A percentile compares a stretch with the other conserved stretches of the same genome.
phyloP scores from a whole-genome alignment of 768 basidiomycete species.

The Suillus bovinus region DNA sequence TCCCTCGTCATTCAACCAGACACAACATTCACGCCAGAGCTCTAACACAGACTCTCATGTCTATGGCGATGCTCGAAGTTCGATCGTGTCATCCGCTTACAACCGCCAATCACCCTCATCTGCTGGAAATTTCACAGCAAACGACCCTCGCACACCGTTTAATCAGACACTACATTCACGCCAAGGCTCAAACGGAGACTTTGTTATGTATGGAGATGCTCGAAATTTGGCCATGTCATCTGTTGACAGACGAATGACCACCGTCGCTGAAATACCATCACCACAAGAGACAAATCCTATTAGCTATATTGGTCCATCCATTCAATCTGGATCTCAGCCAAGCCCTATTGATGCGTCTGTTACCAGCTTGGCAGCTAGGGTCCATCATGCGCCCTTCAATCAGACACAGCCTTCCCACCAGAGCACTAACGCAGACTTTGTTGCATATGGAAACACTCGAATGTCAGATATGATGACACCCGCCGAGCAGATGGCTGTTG shows the following conservation, averaged over 20 bases:
- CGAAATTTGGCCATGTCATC: constrained; percentile 31
- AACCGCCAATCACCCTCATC: constrained; percentile 29
- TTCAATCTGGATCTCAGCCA: neutral
- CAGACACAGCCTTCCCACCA: constrained; percentile 15
- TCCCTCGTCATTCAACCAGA: neutral
- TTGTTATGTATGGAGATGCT: constrained; percentile 17
- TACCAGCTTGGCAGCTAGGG: neutral
- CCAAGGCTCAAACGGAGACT: constrained; percentile 18
- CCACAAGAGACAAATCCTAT: neutral
- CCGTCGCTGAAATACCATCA: neutral
- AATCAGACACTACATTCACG: constrained; percentile 10
- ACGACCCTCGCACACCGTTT: constrained; percentile 2
- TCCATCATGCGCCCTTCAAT: neutral
- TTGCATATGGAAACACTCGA: constrained; percentile 18
- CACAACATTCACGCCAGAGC: constrained; percentile 16
- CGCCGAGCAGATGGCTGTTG: too few relatives aligned
- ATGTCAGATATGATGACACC: constrained; percentile 33
- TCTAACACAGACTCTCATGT: constrained; percentile 19
- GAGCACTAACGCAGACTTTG: constrained; percentile 21
- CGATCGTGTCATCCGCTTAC: constrained; percentile 36
- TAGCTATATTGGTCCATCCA: constrained; percentile 5
- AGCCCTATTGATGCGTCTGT: neutral
- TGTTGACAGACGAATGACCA: constrained; percentile 49
- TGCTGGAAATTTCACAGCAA: neutral
- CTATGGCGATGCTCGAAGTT: constrained; percentile 19